These are phyloP conservation scores for Zymoseptoria brevis DNA, from an alignment of 2,329 filamentous ascomycete species.

Conservation along the genomic window DNA sequence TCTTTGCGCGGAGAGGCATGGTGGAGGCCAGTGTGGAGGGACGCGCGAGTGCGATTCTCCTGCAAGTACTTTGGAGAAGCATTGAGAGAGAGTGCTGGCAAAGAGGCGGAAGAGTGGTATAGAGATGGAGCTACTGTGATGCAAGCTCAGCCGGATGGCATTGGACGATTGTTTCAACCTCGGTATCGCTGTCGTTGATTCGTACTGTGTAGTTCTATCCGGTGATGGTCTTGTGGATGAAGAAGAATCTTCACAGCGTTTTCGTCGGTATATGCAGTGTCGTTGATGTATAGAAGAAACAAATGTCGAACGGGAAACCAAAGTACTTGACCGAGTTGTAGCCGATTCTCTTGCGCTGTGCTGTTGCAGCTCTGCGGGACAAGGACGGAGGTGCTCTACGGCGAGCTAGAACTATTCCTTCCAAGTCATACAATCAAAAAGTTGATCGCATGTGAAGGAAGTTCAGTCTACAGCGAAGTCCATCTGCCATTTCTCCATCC, in stretches of 20 bases:
- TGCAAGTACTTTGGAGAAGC: slow-evolving; percentile 38
- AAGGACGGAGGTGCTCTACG: not conserved
- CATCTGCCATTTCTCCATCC: not conserved
- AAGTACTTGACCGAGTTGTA: not conserved
- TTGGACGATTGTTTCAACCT: not conserved
- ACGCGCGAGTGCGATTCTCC: slow-evolving; percentile 35
- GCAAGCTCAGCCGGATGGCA: not conserved
- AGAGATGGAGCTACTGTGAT: not conserved
- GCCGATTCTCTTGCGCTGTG: not conserved
- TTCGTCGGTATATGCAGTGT: not conserved
- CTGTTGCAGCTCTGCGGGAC: not conserved
- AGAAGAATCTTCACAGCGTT: not conserved
- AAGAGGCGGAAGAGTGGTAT: not conserved
- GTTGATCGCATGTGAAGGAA: not conserved
- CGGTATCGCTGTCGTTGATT: not conserved
- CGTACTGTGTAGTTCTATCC: not conserved
- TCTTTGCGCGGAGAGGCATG: slow-evolving; percentile 78
- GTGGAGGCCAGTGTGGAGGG: slow-evolving; percentile 54
- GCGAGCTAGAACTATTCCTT: not conserved
- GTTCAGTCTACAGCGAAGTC: not conserved
- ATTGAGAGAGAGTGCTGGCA: slow-evolving; percentile 27
- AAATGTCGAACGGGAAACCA: not conserved
- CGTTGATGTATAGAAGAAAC: not conserved
- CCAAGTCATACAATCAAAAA: not conserved
- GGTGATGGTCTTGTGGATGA: not conserved